Conservation (phyloP, 2,329 filamentous ascomycete species). For the Paracoccidioides brasiliensis region DNA sequence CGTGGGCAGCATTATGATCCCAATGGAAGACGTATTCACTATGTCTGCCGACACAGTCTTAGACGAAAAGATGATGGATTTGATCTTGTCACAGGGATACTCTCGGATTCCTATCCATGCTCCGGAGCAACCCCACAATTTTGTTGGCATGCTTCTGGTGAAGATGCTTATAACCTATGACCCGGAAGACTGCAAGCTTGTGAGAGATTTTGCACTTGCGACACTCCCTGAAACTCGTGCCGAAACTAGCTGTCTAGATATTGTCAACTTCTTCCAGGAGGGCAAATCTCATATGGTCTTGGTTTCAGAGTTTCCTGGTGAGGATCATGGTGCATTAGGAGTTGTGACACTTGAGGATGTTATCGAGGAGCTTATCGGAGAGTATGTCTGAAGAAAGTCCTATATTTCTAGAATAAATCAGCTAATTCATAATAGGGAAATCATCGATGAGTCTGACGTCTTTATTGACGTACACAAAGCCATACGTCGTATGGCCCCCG, state of each 20-base stretch:
- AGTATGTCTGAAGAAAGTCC: slow-evolving; percentile 47
- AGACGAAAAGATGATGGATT: slow-evolving; percentile 88
- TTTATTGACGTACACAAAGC: slow-evolving; percentile 98
- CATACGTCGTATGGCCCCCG: slow-evolving; percentile 74
- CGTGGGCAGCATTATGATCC: slow-evolving; percentile 93
- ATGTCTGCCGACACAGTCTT: slow-evolving; percentile 91
- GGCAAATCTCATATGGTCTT: slow-evolving; percentile 98
- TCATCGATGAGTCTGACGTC: slow-evolving; percentile 96
- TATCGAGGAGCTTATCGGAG: slow-evolving; percentile 95
- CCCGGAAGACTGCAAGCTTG: slow-evolving; percentile 76
- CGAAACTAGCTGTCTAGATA: slow-evolving; percentile 92
- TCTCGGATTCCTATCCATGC: slow-evolving; percentile 91
- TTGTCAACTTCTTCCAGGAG: slow-evolving; percentile 99
- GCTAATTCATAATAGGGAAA: slow-evolving; percentile 52
- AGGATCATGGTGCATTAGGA: slow-evolving; percentile 76
- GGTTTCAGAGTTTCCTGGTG: slow-evolving; percentile 81
- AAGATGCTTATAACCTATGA: slow-evolving; percentile 99
- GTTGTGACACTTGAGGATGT: slow-evolving; percentile 96
- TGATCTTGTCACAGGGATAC: slow-evolving; percentile 84
- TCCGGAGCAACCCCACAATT: slow-evolving; percentile 70
- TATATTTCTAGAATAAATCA: not conserved
- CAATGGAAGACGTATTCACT: slow-evolving; percentile 93
- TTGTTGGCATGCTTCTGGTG: slow-evolving; percentile 93
- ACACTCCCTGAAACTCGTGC: slow-evolving; percentile 90
- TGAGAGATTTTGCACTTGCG: slow-evolving; percentile 81